Conservation (phyloP, 257 asterid genomes). For the Solanum corneliomulleri region DNA sequence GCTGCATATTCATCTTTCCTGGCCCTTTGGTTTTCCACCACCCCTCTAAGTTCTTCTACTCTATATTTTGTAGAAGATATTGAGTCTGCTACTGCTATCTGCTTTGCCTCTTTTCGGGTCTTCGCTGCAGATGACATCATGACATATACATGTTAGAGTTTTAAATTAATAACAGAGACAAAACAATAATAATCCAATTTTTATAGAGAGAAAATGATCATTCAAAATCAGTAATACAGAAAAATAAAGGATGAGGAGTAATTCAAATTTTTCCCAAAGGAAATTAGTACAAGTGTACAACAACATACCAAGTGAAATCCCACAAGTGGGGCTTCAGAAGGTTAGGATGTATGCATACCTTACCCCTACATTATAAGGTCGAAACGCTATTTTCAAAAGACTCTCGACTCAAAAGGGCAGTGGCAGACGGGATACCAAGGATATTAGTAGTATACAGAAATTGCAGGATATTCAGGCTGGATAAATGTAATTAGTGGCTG, state of each 20-base stretch:
- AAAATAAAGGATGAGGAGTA: background rate
- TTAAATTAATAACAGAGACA: background rate
- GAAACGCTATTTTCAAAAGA: background rate
- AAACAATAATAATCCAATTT: background rate
- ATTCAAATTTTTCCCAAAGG: background rate
- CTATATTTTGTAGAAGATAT: constrained; percentile 46
- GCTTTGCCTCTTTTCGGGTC: constrained; percentile 62
- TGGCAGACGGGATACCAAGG: background rate
- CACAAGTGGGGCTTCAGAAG: background rate
- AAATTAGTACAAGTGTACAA: background rate
- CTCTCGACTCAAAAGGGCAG: background rate
- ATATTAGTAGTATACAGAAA: background rate
- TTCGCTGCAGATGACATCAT: constrained; percentile 29
- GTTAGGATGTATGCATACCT: background rate
- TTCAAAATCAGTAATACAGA: background rate
- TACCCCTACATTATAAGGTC: background rate
- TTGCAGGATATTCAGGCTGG: background rate
- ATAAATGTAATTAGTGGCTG: background rate
- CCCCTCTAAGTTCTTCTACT: constrained; percentile 46
- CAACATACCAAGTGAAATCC: background rate
- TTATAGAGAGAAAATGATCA: background rate
- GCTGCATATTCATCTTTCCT: constrained; percentile 69
- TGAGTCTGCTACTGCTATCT: constrained; percentile 49
- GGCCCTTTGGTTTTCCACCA: constrained; percentile 49
- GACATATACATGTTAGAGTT: background rate